Evolutionary conservation across 768 basidiomycete species (phyloP).

Genomic region (Tylopilus sp.): DNA sequence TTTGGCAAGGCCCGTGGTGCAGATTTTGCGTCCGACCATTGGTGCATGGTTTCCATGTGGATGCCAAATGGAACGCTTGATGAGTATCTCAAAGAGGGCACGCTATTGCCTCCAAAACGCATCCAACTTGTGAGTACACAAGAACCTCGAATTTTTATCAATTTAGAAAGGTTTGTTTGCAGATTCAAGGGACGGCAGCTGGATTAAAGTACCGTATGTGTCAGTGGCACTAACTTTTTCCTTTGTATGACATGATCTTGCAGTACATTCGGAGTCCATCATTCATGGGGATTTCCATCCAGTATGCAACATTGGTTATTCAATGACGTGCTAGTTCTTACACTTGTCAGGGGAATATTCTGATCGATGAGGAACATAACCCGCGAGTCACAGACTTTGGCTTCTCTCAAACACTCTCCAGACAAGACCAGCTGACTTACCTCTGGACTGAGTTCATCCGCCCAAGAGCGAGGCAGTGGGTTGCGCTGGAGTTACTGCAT

Average conservation of each 20-base stretch:
- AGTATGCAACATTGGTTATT: neutral
- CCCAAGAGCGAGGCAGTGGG: neutral
- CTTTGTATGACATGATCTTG: neutral
- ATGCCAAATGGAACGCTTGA: neutral
- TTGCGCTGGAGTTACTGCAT: constrained; percentile 2
- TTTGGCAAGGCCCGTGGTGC: neutral
- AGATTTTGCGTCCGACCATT: constrained; percentile 2
- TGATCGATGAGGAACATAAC: neutral
- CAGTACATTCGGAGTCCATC: neutral
- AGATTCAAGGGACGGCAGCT: neutral
- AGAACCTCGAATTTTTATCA: neutral
- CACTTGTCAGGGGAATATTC: neutral
- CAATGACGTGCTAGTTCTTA: neutral
- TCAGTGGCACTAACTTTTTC: neutral
- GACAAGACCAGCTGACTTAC: neutral
- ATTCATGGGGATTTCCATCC: constrained; percentile 11
- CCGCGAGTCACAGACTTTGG: constrained; percentile 6
- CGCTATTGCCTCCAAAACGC: neutral
- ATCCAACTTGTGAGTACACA: neutral
- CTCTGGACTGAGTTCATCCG: neutral
- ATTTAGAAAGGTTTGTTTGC: no score
- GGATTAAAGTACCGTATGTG: constrained; percentile 2
- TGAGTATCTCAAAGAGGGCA: neutral
- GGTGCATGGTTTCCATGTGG: constrained; percentile 7
- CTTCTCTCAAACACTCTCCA: neutral